Conservation (phyloP, 148 eudicot species). For the Vaccinium myrtillus region DNA sequence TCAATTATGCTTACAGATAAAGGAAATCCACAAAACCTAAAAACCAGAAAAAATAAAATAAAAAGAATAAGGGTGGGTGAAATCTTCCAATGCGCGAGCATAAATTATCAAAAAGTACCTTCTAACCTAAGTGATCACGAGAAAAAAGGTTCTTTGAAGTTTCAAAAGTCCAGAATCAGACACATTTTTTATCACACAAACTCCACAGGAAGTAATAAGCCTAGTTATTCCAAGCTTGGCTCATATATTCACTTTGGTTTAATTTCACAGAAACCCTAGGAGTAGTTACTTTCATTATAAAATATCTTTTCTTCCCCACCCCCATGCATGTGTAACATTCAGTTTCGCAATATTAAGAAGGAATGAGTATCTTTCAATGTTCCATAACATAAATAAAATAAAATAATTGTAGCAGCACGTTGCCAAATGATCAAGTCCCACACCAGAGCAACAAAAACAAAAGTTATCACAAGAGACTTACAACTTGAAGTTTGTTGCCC, state of each 20-base stretch:
- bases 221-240: neutral
- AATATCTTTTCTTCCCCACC: neutral
- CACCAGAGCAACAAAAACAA: neutral
- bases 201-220: neutral
- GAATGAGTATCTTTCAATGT: neutral
- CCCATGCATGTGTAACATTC: neutral
- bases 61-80: neutral
- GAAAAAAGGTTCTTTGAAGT: neutral
- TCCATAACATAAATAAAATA: conserved; percentile 3
- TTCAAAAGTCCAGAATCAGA: neutral
- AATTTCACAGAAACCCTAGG: neutral
- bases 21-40: neutral
- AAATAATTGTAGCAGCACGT: neutral
- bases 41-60: neutral
- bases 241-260: neutral
- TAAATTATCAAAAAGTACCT: neutral
- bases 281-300: neutral
- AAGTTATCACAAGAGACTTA: conserved; percentile 37
- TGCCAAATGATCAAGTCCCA: neutral
- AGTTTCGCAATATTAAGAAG: neutral
- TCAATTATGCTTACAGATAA: neutral
- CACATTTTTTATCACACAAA: neutral
- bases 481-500: conserved; percentile 69
- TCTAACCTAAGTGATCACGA: neutral
- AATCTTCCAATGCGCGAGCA: neutral